A percentile compares a stretch with the other conserved stretches of the same genome.
phyloP scores from a whole-genome alignment of 139 green algal species.

The Micractinium conductrix region DNA sequence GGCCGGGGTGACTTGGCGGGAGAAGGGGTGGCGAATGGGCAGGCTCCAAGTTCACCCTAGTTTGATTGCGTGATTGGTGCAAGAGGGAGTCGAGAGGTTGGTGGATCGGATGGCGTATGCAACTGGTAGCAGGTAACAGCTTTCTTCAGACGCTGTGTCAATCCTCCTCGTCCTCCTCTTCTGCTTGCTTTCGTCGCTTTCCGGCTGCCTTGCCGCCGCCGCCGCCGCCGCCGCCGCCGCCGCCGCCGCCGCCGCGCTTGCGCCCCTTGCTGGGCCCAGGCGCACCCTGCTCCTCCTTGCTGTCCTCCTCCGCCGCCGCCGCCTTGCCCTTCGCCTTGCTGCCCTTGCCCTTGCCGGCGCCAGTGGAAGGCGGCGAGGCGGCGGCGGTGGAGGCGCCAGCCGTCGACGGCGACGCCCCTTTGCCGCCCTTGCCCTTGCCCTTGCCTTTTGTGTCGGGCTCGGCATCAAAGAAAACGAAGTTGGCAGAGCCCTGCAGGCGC shows the following conservation, averaged over 20 bases:
- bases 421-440: conserved; percentile 1
- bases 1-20: too few species aligned
- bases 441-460: conserved; percentile 39
- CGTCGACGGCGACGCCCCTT: not conserved
- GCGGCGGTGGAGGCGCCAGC: not conserved
- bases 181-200: not conserved
- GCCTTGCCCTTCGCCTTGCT: conserved; percentile 19
- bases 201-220: not conserved
- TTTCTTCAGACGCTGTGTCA: too few species aligned
- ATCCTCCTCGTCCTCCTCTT: not conserved
- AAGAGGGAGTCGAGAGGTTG: too few species aligned
- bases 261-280: conserved; percentile 25
- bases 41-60: too few species aligned
- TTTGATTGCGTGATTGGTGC: too few species aligned
- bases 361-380: not conserved
- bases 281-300: not conserved
- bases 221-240: too few species aligned
- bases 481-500: conserved; percentile 21
- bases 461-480: conserved; percentile 47
- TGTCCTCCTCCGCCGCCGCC: not conserved
- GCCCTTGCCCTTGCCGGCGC: not conserved
- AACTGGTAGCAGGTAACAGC: too few species aligned
- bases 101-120: too few species aligned
- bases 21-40: too few species aligned
- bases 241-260: conserved; percentile 20